Percentiles rank a stretch among this genome's conserved stretches.
These are phyloP conservation scores for Citrus mangshanensis DNA, from an alignment of 345 rosid species.

Conservation along the genomic window DNA sequence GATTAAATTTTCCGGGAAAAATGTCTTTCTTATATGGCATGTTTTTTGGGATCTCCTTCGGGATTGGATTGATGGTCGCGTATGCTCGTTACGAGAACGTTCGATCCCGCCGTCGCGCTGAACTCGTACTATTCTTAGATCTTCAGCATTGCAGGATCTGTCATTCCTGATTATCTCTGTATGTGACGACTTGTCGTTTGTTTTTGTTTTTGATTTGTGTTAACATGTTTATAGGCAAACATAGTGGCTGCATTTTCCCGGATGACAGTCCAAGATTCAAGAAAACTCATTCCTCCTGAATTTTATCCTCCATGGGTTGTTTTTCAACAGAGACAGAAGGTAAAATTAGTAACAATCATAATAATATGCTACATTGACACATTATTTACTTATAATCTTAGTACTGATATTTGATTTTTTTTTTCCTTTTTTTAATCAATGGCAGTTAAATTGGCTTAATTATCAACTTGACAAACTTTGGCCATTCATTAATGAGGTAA, in stretches of 20 bases:
- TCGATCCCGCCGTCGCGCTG: slow-evolving; percentile 53
- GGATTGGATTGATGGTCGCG: slow-evolving; percentile 51
- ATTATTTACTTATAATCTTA: background rate
- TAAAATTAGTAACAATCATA: slow-evolving; percentile 23
- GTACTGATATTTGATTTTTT: slow-evolving; percentile 18
- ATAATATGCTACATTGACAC: background rate
- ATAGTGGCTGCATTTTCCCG: slow-evolving; percentile 81
- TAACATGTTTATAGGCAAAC: slow-evolving; percentile 40
- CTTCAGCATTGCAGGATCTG: background rate
- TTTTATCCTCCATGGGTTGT: slow-evolving; percentile 86
- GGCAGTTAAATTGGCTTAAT: slow-evolving; percentile 90
- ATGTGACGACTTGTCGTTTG: background rate
- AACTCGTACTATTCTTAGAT: slow-evolving; percentile 35
- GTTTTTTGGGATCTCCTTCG: slow-evolving; percentile 49
- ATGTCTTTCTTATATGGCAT: slow-evolving; percentile 53
- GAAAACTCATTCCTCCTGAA: slow-evolving; percentile 63
- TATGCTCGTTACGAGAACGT: slow-evolving; percentile 58
- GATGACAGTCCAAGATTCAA: slow-evolving; percentile 84
- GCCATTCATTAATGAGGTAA: slow-evolving; percentile 84
- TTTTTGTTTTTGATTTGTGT: background rate
- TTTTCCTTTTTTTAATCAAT: background rate
- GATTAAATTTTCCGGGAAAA: background rate
- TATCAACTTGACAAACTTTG: slow-evolving; percentile 77
- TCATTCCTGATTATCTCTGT: background rate
- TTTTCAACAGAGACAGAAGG: slow-evolving; percentile 74